These are phyloP conservation scores for Yamadazyma insecticola DNA, from an alignment of 805 yeast species.

Conservation along the genomic window DNA sequence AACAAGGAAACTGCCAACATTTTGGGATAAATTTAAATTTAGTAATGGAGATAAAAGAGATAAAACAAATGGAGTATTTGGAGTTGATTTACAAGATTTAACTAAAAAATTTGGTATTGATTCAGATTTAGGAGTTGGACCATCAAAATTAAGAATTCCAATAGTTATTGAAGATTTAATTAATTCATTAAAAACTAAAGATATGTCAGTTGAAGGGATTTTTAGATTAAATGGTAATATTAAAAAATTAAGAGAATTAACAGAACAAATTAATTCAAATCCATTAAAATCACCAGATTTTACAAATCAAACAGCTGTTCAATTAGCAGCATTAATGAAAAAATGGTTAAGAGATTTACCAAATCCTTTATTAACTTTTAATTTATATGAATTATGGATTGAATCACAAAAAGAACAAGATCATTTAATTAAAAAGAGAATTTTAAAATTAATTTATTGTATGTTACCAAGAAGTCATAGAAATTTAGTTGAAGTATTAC, in stretches of 20 bases:
- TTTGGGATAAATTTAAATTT: conserved; percentile 52
- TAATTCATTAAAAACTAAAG: conserved; percentile 79
- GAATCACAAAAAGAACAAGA: conserved; percentile 54
- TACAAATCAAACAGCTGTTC: conserved; percentile 76
- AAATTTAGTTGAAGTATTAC: conserved; percentile 79
- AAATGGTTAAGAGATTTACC: conserved; percentile 91
- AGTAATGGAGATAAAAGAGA: conserved; percentile 23
- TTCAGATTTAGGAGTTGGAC: conserved; percentile 80
- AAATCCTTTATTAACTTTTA: conserved; percentile 77
- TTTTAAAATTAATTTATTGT: conserved; percentile 63
- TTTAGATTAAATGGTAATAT: conserved; percentile 96
- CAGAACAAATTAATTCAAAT: conserved; percentile 65
- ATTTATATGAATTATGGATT: conserved; percentile 75
- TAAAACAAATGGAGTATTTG: conserved; percentile 55
- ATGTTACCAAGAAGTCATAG: conserved; percentile 79
- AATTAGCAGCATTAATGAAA: conserved; percentile 87
- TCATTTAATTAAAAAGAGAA: conserved; percentile 41
- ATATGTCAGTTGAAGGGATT: conserved; percentile 93
- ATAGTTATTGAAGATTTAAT: conserved; percentile 82
- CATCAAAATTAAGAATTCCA: conserved; percentile 76
- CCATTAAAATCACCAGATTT: conserved; percentile 72
- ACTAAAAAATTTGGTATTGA: conserved; percentile 75
- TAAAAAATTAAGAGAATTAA: conserved; percentile 66
- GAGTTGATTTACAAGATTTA: conserved; percentile 65
- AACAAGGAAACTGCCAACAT: conserved; percentile 37